phyloP scores from a whole-genome alignment of 2,329 filamentous ascomycete species.

The Paracamarosporium sp. region DNA sequence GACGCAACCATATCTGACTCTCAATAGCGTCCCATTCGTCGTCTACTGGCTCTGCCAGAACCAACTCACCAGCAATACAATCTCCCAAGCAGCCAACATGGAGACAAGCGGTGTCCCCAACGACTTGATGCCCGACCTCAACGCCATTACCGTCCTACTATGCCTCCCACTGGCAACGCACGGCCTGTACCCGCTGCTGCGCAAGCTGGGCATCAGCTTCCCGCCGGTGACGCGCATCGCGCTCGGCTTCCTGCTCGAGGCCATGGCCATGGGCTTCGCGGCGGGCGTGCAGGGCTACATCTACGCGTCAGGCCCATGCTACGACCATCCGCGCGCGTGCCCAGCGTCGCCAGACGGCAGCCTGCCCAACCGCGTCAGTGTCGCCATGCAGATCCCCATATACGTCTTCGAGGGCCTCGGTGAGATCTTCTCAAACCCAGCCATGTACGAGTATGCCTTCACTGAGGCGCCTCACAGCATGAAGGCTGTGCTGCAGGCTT shows the following conservation, averaged over 20 bases:
- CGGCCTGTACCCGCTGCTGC: constrained; percentile 16
- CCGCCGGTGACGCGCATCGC: constrained; percentile 17
- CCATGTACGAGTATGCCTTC: constrained; percentile 49
- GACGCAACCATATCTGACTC: constrained; percentile 2
- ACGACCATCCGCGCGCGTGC: constrained; percentile 45
- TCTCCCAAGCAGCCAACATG: constrained; percentile 32
- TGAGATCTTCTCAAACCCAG: constrained; percentile 49
- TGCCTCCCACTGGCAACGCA: constrained; percentile 53
- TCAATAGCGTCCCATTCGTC: constrained; percentile 12
- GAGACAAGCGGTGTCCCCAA: constrained; percentile 69
- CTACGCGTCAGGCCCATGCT: constrained; percentile 33
- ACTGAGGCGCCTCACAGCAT: constrained; percentile 47
- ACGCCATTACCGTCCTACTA: constrained; percentile 76
- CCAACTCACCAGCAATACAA: constrained; percentile 28
- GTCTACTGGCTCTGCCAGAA: constrained; percentile 28
- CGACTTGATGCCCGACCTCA: constrained; percentile 75
- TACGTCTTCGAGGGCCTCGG: constrained; percentile 44
- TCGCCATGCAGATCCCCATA: constrained; percentile 45
- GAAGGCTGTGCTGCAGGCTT: constrained; percentile 34
- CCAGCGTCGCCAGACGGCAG: constrained; percentile 16
- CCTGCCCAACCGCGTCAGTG: constrained; percentile 41
- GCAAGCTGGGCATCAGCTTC: constrained; percentile 14
- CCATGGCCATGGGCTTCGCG: constrained; percentile 25
- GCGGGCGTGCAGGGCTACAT: constrained; percentile 30
- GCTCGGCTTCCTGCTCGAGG: constrained; percentile 19